A percentile compares a stretch with the other conserved stretches of the same genome.
Conservation (phyloP, 2,329 filamentous ascomycete species). For the Colletotrichum sp. region DNA sequence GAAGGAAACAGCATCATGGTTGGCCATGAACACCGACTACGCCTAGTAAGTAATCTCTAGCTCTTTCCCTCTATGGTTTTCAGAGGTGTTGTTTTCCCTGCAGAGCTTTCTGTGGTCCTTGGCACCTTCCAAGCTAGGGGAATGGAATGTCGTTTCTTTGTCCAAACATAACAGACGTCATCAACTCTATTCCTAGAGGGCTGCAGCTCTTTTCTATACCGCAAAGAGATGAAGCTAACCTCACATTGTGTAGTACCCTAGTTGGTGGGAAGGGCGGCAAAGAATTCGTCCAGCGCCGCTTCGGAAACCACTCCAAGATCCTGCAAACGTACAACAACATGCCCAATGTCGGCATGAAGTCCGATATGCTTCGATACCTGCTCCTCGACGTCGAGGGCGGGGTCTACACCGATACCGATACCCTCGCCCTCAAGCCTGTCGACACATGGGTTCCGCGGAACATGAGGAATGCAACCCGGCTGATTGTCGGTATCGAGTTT, state of each 20-base stretch:
- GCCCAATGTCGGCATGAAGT: slow-evolving; percentile 50
- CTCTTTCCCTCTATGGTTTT: neutral
- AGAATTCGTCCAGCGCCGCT: slow-evolving; percentile 23
- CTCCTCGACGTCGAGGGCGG: slow-evolving; percentile 78
- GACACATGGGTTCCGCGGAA: slow-evolving; percentile 36
- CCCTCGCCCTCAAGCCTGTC: slow-evolving; percentile 38
- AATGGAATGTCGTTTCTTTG: neutral
- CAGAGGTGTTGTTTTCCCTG: fast-evolving
- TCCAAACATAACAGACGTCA: neutral
- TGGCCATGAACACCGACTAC: slow-evolving; percentile 20
- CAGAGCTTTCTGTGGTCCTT: neutral
- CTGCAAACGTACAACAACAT: slow-evolving; percentile 25
- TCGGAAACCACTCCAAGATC: slow-evolving; percentile 24
- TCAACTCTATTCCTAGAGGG: neutral
- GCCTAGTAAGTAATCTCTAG: slow-evolving; percentile 9
- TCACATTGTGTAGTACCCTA: slow-evolving; percentile 24
- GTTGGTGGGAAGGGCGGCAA: slow-evolving; percentile 28
- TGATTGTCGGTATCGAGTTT: slow-evolving; percentile 33
- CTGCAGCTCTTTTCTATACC: neutral
- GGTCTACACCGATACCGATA: slow-evolving; percentile 65
- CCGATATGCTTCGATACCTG: slow-evolving; percentile 72
- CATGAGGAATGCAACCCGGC: slow-evolving; percentile 2
- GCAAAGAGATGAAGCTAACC: neutral
- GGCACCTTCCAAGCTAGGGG: neutral
- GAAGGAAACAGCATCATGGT: slow-evolving; percentile 15